phyloP scores from a whole-genome alignment of 2,329 filamentous ascomycete species.

The Aureobasidium sp. region DNA sequence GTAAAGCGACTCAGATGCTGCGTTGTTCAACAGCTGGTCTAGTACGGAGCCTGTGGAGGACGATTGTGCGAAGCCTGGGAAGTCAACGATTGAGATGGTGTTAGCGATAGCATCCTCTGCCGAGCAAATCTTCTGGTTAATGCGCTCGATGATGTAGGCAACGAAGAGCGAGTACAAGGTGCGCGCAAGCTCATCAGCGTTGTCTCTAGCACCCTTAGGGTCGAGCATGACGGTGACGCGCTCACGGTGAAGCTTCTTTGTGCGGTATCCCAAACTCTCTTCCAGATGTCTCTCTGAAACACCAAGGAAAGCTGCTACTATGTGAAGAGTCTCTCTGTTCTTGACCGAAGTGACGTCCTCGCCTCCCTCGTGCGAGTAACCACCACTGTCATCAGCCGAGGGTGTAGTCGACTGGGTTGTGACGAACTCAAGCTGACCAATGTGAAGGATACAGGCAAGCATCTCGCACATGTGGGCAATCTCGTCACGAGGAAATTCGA shows the following conservation, averaged over 20 bases:
- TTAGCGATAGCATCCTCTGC: constrained; percentile 83
- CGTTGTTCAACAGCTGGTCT: constrained; percentile 91
- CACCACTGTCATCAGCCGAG: constrained; percentile 83
- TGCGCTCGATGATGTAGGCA: constrained; percentile 84
- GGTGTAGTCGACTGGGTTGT: constrained; percentile 72
- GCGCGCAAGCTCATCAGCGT: constrained; percentile 87
- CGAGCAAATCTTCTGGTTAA: constrained; percentile 85
- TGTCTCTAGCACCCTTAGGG: constrained; percentile 77
- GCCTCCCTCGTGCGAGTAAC: constrained; percentile 90
- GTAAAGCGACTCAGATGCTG: constrained; percentile 85
- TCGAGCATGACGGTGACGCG: constrained; percentile 99
- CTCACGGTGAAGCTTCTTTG: constrained; percentile 91
- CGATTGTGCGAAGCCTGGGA: constrained; percentile 87
- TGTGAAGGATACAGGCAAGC: constrained; percentile 88
- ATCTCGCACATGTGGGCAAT: constrained; percentile 97
- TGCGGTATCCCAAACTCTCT: constrained; percentile 86
- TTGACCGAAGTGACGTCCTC: constrained; percentile 80
- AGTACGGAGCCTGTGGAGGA: constrained; percentile 75
- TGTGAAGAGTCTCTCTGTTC: constrained; percentile 82
- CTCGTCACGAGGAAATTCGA: constrained; percentile 87
- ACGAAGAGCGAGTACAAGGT: constrained; percentile 92
- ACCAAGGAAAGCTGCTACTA: constrained; percentile 90
- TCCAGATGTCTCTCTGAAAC: constrained; percentile 76
- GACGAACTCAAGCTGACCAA: constrained; percentile 92
- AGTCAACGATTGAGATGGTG: constrained; percentile 91